A percentile compares a stretch with the other conserved stretches of the same genome.
Evolutionary conservation across 2,329 filamentous ascomycete species (phyloP).

Genomic region (Mariannaea sp.): DNA sequence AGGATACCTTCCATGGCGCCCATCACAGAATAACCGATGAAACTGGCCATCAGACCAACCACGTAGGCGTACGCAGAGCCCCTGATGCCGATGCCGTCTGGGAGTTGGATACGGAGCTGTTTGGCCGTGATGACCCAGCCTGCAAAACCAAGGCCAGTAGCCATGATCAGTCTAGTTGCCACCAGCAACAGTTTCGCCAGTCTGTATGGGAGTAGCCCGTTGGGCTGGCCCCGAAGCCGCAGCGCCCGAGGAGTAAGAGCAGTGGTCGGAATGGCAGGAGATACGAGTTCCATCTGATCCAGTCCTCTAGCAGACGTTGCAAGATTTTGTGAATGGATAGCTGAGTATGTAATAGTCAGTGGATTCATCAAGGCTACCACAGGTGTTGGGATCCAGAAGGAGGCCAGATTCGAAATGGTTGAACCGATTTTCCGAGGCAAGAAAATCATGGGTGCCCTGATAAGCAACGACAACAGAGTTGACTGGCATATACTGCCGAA

Average conservation of each 20-base stretch:
- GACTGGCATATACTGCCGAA: slow-evolving; percentile 93
- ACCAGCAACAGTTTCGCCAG: slow-evolving; percentile 91
- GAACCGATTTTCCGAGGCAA: slow-evolving; percentile 71
- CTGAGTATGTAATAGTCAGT: slow-evolving; percentile 87
- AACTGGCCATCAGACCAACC: slow-evolving; percentile 87
- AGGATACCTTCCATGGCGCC: slow-evolving; percentile 89
- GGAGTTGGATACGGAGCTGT: slow-evolving; percentile 67
- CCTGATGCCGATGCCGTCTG: slow-evolving; percentile 58
- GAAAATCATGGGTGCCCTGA: slow-evolving; percentile 83
- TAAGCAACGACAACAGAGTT: slow-evolving; percentile 77
- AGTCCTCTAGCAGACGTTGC: slow-evolving; percentile 77
- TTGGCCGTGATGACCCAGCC: slow-evolving; percentile 96
- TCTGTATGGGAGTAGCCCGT: slow-evolving; percentile 79
- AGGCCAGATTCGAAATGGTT: slow-evolving; percentile 73
- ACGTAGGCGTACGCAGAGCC: slow-evolving; percentile 95
- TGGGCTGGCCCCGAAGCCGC: slow-evolving; percentile 47
- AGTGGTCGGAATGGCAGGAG: slow-evolving; percentile 73
- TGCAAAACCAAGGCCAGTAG: slow-evolving; percentile 84
- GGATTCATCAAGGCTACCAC: slow-evolving; percentile 88
- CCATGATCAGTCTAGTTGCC: slow-evolving; percentile 89
- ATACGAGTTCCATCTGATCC: slow-evolving; percentile 80
- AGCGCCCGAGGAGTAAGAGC: slow-evolving; percentile 65
- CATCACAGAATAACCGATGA: slow-evolving; percentile 92
- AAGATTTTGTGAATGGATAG: slow-evolving; percentile 88
- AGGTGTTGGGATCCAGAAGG: slow-evolving; percentile 82